These are phyloP conservation scores for Miscanthus sacchariflorus DNA, from an alignment of 202 grass and related monocot species.

Conservation along the genomic window DNA sequence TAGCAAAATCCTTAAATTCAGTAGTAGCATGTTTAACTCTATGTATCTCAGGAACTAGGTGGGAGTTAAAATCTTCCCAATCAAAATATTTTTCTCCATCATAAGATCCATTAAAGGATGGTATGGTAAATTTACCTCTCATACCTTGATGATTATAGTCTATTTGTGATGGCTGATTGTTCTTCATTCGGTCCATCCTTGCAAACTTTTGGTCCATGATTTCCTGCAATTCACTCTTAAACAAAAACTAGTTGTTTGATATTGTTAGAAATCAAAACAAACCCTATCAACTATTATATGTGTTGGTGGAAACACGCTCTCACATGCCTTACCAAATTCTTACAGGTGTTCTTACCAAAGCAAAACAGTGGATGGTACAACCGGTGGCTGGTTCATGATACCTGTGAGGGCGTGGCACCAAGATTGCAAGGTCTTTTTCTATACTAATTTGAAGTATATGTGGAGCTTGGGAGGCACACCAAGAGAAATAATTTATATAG, in stretches of 20 bases:
- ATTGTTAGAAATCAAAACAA: not conserved
- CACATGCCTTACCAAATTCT: no score
- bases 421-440: no score
- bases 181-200: not conserved
- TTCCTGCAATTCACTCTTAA: not conserved
- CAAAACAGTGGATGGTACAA: no score
- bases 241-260: not conserved
- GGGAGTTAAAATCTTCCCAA: not conserved
- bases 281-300: not conserved
- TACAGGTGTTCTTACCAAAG: no score
- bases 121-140: not conserved
- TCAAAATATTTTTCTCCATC: no score
- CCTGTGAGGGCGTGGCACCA: no score
- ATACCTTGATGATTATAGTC: not conserved
- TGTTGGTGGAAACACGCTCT: not conserved
- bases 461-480: no score
- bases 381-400: no score
- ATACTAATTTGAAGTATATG: no score
- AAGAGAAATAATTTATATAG: no score
- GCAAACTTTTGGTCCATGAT: not conserved
- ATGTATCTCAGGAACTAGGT: not conserved
- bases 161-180: not conserved
- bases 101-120: not conserved
- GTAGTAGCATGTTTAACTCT: not conserved
- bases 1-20: not conserved